Evolutionary conservation across 2,329 filamentous ascomycete genomes (phyloP), one percentile per base, ranked within the genome.

Genomic region (Diplodia mutila): DNA sequence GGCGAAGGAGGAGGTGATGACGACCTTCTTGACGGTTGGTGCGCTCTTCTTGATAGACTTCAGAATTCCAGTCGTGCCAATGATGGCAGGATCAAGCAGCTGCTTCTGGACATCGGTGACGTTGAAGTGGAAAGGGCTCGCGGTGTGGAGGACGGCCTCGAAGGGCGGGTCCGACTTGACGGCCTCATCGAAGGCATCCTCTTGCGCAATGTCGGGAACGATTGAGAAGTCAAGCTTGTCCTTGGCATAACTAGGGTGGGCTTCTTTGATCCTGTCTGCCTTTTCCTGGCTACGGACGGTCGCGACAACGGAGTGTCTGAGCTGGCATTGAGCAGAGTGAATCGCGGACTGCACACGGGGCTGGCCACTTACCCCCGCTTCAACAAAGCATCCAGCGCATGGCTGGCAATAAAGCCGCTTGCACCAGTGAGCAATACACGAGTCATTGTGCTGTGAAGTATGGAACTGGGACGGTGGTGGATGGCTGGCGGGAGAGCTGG

Each of bases 1-100:
- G n/a, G 89, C 89, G 72, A 91, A 91, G 1, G 88, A 90, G 3
- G 87, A 90, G 0, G 89, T 91, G 70, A 91, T 85, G 53, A 89
- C 89, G 16, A 96, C 90, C 69, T 89, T 86, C 80, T 89, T 92
- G 64, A 96, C 91, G 75, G 75, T 86, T 70, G 87, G 87, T 2
- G 87, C 87, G 67, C 80, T 80, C 72, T 85, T 84, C 76, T 88
- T 88, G 76, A 89, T 85, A 1, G 85, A 85, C 71, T 86, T 87
- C 69, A 90, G 76, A 63, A 90, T 86, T 14, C 87, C 87, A 0
- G 85, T 87, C 0, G 87, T 90, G 65, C 87, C 87, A 71, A 88
- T 88, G 69, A 89, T 80, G 11, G 87, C 87, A 16, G 87, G 86
- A 70, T 89, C 87, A 42, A 88, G 77, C 34, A 88, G 80, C 69